phyloP scores from a whole-genome alignment of 345 rosid species.

The Salix viminalis region DNA sequence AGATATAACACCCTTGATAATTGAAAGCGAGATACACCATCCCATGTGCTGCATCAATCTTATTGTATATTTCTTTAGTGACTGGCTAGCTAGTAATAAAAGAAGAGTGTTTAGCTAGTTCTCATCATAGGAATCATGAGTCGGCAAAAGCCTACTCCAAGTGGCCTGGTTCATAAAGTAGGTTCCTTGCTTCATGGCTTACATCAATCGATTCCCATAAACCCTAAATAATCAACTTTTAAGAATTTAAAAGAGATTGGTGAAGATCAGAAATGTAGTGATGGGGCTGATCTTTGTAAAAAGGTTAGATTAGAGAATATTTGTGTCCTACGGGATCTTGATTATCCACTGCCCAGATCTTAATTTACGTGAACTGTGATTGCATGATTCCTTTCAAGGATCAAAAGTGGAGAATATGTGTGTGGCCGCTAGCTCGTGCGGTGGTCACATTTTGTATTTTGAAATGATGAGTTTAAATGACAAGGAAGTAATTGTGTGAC shows the following conservation, averaged over 20 bases:
- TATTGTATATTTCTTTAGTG: neutral
- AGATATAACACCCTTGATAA: conserved; percentile 14
- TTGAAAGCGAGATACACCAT: conserved; percentile 26
- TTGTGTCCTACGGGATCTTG: neutral
- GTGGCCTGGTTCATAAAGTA: conserved; percentile 15
- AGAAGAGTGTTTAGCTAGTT: conserved; percentile 18
- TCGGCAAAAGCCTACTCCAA: conserved; percentile 27
- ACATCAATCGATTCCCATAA: conserved; percentile 4
- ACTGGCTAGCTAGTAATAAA: neutral
- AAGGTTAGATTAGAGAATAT: neutral
- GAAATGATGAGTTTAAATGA: conserved; percentile 1
- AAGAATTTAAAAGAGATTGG: conserved; percentile 3
- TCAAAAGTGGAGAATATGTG: too few relatives aligned
- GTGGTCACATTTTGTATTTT: conserved; percentile 14
- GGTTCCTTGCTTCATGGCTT: conserved; percentile 12
- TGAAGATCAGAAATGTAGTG: neutral
- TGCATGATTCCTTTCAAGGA: neutral
- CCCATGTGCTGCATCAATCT: conserved; percentile 40
- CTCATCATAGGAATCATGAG: conserved; percentile 26
- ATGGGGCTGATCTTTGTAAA: conserved; percentile 9
- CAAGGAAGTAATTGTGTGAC: too few relatives aligned
- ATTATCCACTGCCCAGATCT: too few relatives aligned
- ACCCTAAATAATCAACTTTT: neutral
- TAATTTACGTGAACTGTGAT: too few relatives aligned
- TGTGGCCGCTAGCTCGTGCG: conserved; percentile 30